These are phyloP conservation scores for Quercus phellos DNA, from an alignment of 331 rosid genomes.

Conservation along the genomic window DNA sequence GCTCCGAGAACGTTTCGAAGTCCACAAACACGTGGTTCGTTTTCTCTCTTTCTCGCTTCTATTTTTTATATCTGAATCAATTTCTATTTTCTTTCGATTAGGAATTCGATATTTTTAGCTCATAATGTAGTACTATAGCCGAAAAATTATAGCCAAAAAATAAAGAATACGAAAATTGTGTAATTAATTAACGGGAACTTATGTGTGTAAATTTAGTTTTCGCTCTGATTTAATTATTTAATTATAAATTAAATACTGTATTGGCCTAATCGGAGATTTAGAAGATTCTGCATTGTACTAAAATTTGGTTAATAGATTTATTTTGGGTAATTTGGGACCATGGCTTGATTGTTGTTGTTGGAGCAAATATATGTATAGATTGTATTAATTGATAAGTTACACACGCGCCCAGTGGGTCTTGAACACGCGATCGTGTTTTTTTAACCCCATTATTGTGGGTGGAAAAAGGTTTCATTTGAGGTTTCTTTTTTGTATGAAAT, in stretches of 20 bases:
- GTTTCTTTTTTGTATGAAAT: not conserved
- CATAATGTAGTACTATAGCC: not conserved
- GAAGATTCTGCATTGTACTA: not conserved
- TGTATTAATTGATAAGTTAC: not conserved
- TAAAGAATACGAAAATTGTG: not conserved
- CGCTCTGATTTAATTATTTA: too few relatives aligned
- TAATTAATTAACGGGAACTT: not conserved
- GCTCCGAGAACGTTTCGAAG: conserved; percentile 79
- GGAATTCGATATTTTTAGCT: not conserved
- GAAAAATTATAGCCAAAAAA: not conserved
- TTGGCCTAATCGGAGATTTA: not conserved
- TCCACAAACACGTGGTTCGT: conserved; percentile 76
- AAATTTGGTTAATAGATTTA: not conserved
- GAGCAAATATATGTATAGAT: too few relatives aligned
- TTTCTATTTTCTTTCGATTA: too few relatives aligned
- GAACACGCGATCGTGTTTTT: too few relatives aligned
- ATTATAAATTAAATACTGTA: too few relatives aligned
- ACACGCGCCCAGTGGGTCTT: not conserved
- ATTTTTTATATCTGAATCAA: not conserved
- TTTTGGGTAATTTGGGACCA: not conserved
- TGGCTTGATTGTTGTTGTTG: too few relatives aligned
- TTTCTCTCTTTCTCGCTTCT: not conserved
- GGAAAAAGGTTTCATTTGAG: too few relatives aligned
- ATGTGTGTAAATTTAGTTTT: too few relatives aligned
- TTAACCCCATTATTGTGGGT: too few relatives aligned